Base-by-base conservation (phyloP, 225 moss, liverwort and hornwort genomes). In the Climacium dendroides region DNA sequence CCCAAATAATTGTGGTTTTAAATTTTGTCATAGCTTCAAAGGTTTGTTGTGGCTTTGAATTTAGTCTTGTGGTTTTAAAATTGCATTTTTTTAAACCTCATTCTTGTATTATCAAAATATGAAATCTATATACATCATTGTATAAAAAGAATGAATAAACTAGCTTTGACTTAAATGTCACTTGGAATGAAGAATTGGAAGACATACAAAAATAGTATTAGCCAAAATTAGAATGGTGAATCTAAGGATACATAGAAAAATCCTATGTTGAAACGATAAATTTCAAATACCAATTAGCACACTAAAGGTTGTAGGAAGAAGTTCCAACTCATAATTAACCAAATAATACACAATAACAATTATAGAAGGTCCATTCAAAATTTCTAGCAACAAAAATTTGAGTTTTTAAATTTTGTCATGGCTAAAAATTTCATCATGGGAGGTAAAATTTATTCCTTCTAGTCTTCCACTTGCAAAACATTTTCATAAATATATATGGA, bases 301-400 rank as follows among this genome's bases (percentile, higher is more conserved):
- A 12, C 7, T 12, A 37, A 67, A 37, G 23, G 13, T 23, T 67
- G 23, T 67, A 7, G 37, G 12, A 37, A 23, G 23, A 67, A 22
- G 22, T 6, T 22, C 4, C 12, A 66, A 66, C 11, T n/a, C 12
- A 11, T 22, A 20, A 12, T n/a, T 12, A 7, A 37, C 37, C 12
- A 22, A n/a, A 66, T 1, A 7, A 67, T 37, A 37, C 4, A 37
- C 4, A 13, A 67, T 23, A 37, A 37, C 22, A 37, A 7, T 67
- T 2, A 37, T 4, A 13, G 13, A 22, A 22, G 11, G 22, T 22
- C 11, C 1, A 48, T 6, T 6, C 0, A 2, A 12, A 34, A n/a
- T n/a, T n/a, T 66, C 20, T n/a, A 19, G 65, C 1, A 6, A 11
- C 6, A 66, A 22, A 66, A 67, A 39, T 2, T 69, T 8, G 4